These are phyloP conservation scores for Lobosporangium transversale DNA, from an alignment of 192 early-diverging fungal species.

Conservation along the genomic window DNA sequence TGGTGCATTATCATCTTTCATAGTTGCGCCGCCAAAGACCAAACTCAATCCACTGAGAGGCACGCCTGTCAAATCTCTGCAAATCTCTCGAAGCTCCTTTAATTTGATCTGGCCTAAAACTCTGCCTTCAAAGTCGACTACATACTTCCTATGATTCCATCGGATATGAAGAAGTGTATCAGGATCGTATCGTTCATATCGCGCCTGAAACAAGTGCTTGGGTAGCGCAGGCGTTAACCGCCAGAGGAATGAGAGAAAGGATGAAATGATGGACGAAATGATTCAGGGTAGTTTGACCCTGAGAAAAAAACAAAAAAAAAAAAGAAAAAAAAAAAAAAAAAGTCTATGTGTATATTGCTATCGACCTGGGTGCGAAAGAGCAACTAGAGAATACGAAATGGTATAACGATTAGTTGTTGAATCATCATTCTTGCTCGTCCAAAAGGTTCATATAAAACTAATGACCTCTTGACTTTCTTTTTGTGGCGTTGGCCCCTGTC, in stretches of 20 bases:
- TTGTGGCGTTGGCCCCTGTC: no score
- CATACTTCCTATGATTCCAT: conserved; percentile 31
- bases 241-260: conserved; percentile 50
- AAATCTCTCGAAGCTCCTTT: conserved; percentile 77
- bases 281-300: no score
- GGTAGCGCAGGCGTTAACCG: conserved; percentile 47
- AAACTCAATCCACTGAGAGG: conserved; percentile 82
- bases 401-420: no score
- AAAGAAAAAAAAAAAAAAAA: no score
- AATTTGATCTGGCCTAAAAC: conserved; percentile 67
- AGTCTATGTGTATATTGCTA: no score
- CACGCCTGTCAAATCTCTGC: conserved; percentile 78
- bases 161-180: conserved; percentile 36
- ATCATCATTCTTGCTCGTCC: no score
- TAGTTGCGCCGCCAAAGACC: conserved; percentile 72
- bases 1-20: conserved; percentile 81
- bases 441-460: no score
- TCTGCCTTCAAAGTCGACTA: conserved; percentile 55
- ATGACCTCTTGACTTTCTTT: no score
- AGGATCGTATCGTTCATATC: conserved; percentile 23
- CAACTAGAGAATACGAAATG: no score
- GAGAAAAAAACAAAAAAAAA: no score
- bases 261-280: conserved; percentile 36
- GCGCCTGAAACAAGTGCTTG: conserved; percentile 28
- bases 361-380: no score